Conservation (phyloP, 2,329 filamentous ascomycete genomes). For the Xylariales sp. region DNA sequence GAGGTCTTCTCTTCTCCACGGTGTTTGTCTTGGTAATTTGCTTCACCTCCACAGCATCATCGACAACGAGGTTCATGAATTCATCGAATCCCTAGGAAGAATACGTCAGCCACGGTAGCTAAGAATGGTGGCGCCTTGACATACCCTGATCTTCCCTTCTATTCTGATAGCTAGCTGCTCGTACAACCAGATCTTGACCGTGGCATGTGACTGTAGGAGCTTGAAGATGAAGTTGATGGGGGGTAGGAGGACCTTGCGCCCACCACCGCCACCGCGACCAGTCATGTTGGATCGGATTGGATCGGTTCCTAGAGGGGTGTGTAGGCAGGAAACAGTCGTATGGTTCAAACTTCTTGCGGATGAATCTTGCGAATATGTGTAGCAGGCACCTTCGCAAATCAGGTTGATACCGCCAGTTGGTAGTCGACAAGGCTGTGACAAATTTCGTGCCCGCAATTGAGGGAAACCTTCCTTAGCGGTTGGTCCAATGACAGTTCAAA, state of each 20-base stretch:
- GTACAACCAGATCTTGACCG: constrained; percentile 93
- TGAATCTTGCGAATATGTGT: too few relatives aligned
- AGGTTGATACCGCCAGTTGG: too few relatives aligned
- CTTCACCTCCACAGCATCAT: constrained; percentile 91
- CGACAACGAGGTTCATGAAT: constrained; percentile 98
- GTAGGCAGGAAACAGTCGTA: too few relatives aligned
- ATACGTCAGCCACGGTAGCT: neutral
- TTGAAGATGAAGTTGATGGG: constrained; percentile 88
- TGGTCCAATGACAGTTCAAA: too few relatives aligned
- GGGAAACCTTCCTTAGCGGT: too few relatives aligned
- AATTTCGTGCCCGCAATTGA: too few relatives aligned
- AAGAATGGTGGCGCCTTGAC: too few relatives aligned
- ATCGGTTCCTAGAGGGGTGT: neutral
- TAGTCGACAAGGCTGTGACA: too few relatives aligned
- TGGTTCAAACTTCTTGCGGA: too few relatives aligned
- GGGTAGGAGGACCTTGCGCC: constrained; percentile 55
- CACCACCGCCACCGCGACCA: constrained; percentile 55
- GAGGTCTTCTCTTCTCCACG: constrained; percentile 69
- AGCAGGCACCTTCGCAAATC: too few relatives aligned
- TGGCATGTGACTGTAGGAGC: constrained; percentile 75
- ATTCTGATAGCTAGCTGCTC: constrained; percentile 93
- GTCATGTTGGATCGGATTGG: constrained; percentile 39
- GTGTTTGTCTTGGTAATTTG: constrained; percentile 73
- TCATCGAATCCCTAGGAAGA: constrained; percentile 82
- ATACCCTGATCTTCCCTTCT: constrained; percentile 90